Conservation (phyloP, 352 stramenopile species). For the Aphanomyces euteiches region DNA sequence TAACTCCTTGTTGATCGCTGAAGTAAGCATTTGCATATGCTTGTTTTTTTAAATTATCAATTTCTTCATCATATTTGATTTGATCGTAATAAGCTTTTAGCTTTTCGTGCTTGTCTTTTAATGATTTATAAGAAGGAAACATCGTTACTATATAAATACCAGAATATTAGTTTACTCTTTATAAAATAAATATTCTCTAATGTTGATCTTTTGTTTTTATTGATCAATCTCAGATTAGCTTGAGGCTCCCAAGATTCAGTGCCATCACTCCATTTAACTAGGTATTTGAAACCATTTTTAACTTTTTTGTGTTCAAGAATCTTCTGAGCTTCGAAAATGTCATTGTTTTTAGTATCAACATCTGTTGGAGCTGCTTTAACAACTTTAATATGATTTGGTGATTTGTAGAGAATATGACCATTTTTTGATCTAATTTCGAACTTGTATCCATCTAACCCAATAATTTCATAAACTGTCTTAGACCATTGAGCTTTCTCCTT, state of each 20-base stretch:
- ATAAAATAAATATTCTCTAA: constrained; percentile 5
- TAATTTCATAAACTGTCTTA: not conserved
- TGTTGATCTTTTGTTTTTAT: not conserved
- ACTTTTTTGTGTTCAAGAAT: constrained; percentile 5
- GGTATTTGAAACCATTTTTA: not conserved
- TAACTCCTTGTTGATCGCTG: too few species aligned
- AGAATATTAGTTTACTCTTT: not conserved
- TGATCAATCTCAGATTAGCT: not conserved
- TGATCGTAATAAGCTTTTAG: too few species aligned
- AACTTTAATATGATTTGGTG: not conserved
- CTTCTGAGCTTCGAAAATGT: not conserved
- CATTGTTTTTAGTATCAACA: not conserved
- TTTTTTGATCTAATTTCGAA: not conserved
- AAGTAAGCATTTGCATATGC: too few species aligned
- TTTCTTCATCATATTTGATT: too few species aligned
- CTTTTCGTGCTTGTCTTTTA: too few species aligned
- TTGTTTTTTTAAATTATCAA: too few species aligned
- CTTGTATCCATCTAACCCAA: not conserved
- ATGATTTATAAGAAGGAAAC: not conserved
- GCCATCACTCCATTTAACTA: not conserved
- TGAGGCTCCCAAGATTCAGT: not conserved
- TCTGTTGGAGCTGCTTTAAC: not conserved
- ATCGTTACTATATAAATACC: constrained; percentile 3
- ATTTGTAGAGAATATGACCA: not conserved
- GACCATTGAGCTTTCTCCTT: not conserved